Base-by-base conservation (phyloP, 306 rosid genomes). In the Vigna nakashimae region DNA sequence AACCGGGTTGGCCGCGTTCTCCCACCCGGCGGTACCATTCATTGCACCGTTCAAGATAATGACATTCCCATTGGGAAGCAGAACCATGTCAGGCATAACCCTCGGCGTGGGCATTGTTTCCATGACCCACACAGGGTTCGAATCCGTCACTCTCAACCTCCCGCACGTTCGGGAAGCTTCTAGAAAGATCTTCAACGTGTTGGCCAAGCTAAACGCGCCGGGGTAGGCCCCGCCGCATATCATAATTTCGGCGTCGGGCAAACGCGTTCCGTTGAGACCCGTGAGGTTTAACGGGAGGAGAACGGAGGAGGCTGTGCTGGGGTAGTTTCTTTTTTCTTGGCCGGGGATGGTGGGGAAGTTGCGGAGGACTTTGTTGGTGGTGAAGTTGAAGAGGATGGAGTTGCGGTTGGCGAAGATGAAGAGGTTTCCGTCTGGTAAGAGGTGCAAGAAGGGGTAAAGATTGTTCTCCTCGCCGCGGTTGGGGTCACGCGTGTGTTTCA, bases 361-460 rank as follows among this genome's bases (percentile, higher is more conserved):
- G 7, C 55, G 68, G 28, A 91, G 46, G 9, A 91, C 46, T 36
- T 62, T 59, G 80, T 82, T 82, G 2, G 9, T 43, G 0, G 5
- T 65, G 24, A 81, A 87, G 60, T 91, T 88, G 1, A 91, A 83
- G 26, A 91, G 43, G 52, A 93, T 79, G 0, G 97, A 87, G 8
- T 86, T 76, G 2, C 76, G 82, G 64, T 93, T 91, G 1, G 98
- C 95, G 77, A 93, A 93, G 50, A 93, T 8, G 87, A 91, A 91
- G 58, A 93, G 93, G 55, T 87, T 88, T 0, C 93, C 97, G 67
- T 91, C 91, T 0, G 93, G 93, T 32, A 88, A 46, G 22, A 93
- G 90, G 65, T 89, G 95, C 90, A 91, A 82, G 89, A 89, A 93
- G 0, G 97, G 98, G 34, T 88, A 93, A 82, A 93, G 97, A 87